Conservation (phyloP, 2,329 filamentous ascomycete genomes). For the Trichoderma oligosporum region DNA sequence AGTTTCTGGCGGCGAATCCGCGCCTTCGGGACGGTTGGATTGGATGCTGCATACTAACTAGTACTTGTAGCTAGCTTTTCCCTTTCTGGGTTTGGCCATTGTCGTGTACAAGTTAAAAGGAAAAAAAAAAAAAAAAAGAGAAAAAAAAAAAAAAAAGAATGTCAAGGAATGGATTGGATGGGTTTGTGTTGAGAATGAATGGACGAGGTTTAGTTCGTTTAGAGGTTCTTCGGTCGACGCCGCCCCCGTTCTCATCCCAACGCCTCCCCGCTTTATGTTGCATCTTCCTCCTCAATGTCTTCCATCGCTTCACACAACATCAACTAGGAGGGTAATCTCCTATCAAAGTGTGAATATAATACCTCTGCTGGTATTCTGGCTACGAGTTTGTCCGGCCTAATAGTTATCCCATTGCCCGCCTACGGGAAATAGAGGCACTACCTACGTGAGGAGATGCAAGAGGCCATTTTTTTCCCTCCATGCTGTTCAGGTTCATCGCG, state of each 20-base stretch:
- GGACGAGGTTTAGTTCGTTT: constrained; percentile 11
- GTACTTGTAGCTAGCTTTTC: neutral
- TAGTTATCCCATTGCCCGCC: too few relatives aligned
- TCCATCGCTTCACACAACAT: neutral
- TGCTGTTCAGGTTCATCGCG: neutral
- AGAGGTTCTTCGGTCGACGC: constrained; percentile 15
- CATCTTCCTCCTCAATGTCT: neutral
- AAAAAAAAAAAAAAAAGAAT: neutral
- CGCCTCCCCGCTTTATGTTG: constrained; percentile 18
- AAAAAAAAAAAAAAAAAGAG: too few relatives aligned
- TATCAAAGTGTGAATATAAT: neutral
- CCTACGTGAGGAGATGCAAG: too few relatives aligned
- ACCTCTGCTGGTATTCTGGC: neutral
- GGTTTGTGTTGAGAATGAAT: neutral
- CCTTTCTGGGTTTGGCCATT: neutral
- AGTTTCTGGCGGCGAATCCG: neutral
- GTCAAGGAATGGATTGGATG: neutral
- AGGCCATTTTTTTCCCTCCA: neutral
- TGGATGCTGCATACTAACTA: constrained; percentile 11
- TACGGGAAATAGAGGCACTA: too few relatives aligned
- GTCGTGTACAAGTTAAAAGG: too few relatives aligned
- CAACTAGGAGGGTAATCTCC: neutral
- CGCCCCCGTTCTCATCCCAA: constrained; percentile 2
- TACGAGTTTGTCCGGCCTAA: neutral
- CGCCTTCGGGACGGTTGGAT: constrained; percentile 12